A percentile compares a stretch with the other conserved stretches of the same genome.
phyloP scores from a whole-genome alignment of 108 stramenopile species.

The Stephanodiscus minutulus region DNA sequence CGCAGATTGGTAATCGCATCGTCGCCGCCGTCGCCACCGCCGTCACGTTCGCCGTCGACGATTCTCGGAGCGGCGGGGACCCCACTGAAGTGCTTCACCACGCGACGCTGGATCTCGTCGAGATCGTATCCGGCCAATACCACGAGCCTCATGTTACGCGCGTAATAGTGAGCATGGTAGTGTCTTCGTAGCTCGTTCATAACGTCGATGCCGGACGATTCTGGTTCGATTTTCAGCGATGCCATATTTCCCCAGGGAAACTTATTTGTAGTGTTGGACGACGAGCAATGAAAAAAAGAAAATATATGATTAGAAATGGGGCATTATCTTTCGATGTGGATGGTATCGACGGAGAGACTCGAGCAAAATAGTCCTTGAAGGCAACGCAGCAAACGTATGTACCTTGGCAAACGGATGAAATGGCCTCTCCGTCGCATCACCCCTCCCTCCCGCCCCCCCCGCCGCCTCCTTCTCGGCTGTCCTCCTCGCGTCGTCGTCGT shows the following conservation, averaged over 20 bases:
- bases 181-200: constrained; percentile 69
- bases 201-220: constrained; percentile 60
- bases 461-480: background rate
- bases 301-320: background rate
- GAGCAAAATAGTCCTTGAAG: background rate
- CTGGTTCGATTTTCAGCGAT: constrained; percentile 65
- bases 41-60: background rate
- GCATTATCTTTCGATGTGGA: too few relatives aligned
- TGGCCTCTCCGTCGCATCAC: constrained; percentile 45
- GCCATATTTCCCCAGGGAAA: constrained; percentile 86
- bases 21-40: background rate
- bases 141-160: constrained; percentile 82
- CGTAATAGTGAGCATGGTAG: constrained; percentile 85
- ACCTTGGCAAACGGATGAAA: constrained; percentile 58
- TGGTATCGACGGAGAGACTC: background rate
- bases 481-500: background rate
- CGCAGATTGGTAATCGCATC: constrained; percentile 26
- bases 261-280: constrained; percentile 8
- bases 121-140: constrained; percentile 89
- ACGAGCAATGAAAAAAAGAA: background rate
- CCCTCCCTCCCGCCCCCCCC: background rate
- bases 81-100: constrained; percentile 61
- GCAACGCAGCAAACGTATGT: too few relatives aligned
- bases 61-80: constrained; percentile 63
- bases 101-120: constrained; percentile 71